phyloP scores from a whole-genome alignment of 768 basidiomycete genomes.

The Suillus fuscotomentosus region DNA sequence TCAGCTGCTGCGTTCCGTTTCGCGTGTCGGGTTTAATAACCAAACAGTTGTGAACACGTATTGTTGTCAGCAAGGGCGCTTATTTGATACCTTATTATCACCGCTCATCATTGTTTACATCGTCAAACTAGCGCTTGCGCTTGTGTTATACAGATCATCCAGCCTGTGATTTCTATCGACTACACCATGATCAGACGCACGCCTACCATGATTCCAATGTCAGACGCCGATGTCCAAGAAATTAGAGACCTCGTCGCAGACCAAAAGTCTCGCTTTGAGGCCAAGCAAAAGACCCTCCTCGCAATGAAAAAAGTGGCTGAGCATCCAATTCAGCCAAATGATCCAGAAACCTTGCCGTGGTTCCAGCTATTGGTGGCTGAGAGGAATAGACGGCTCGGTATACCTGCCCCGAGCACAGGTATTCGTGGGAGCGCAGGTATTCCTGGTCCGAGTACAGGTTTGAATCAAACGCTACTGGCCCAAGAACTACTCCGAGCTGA shows the following conservation, averaged over 20 bases:
- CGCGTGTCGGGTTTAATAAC: background rate
- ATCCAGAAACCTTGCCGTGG: background rate
- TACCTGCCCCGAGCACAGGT: conserved; percentile 13
- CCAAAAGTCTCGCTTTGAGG: conserved; percentile 42
- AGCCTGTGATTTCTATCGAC: background rate
- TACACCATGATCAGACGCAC: conserved; percentile 67
- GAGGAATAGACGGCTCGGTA: conserved; percentile 25
- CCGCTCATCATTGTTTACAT: background rate
- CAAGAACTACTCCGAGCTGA: background rate
- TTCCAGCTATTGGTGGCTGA: conserved; percentile 12
- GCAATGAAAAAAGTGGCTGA: conserved; percentile 42
- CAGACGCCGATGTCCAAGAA: conserved; percentile 77
- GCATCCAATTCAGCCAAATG: background rate
- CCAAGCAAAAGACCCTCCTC: conserved; percentile 32
- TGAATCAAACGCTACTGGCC: background rate
- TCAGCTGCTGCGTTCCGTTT: conserved; percentile 5
- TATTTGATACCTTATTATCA: background rate
- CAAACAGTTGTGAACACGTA: conserved; percentile 10
- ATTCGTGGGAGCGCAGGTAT: background rate
- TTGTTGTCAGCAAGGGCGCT: conserved; percentile 5
- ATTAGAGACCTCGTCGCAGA: conserved; percentile 59
- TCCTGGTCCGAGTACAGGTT: conserved; percentile 18
- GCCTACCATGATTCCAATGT: conserved; percentile 76
- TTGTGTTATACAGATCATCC: background rate
- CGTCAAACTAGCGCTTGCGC: background rate